phyloP scores from a whole-genome alignment of 495 filamentous ascomycete species.

The Hypoxylon fragiforme region DNA sequence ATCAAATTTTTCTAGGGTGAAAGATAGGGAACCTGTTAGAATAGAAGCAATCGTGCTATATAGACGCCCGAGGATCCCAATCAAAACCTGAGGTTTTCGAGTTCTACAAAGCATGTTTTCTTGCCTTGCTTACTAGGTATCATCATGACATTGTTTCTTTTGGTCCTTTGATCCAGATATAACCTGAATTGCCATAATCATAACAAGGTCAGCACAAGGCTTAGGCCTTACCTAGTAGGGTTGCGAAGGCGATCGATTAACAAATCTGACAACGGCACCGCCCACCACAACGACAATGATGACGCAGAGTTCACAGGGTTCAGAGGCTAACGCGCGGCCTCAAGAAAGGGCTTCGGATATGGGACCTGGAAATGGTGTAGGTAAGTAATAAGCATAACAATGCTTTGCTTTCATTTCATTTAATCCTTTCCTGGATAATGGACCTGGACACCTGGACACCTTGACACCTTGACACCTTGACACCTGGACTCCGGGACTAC shows the following conservation, averaged over 20 bases:
- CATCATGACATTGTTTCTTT: too few species aligned
- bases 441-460: neutral
- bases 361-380: slow-evolving; percentile 6
- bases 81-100: neutral
- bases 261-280: neutral
- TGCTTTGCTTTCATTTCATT: too few species aligned
- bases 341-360: slow-evolving; percentile 9
- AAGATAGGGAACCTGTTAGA: too few species aligned
- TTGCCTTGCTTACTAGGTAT: neutral
- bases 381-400: too few species aligned
- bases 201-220: neutral
- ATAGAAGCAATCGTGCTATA: neutral
- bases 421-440: neutral
- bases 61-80: neutral
- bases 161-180: too few species aligned
- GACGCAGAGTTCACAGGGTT: too few species aligned
- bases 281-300: slow-evolving; percentile 13
- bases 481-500: neutral
- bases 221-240: too few species aligned
- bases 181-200: neutral
- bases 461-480: neutral
- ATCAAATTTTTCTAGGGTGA: too few species aligned
- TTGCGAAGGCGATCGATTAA: neutral
- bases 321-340: slow-evolving; percentile 19
- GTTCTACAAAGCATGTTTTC: neutral